phyloP scores from a whole-genome alignment of 805 yeast species.

The Candida qinlingensis region DNA sequence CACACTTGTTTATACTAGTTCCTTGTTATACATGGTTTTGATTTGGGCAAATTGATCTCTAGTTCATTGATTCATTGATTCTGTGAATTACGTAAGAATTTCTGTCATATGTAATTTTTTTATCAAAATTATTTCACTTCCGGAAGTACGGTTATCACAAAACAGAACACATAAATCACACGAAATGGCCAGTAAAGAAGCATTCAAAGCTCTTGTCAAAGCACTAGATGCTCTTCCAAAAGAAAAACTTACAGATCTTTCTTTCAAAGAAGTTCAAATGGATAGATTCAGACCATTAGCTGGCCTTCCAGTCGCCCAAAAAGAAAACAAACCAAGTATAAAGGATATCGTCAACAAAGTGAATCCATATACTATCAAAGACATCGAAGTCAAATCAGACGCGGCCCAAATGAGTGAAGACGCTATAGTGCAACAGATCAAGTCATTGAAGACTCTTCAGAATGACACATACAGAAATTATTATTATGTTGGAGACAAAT shows the following conservation, averaged over 20 bases:
- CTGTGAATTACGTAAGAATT: neutral
- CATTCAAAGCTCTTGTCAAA: slow-evolving; percentile 52
- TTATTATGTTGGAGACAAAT: slow-evolving; percentile 60
- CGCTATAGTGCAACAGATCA: slow-evolving; percentile 46
- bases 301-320: slow-evolving; percentile 34
- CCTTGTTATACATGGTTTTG: too few species aligned
- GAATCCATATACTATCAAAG: slow-evolving; percentile 40
- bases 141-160: neutral
- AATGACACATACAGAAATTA: slow-evolving; percentile 58
- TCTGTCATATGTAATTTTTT: neutral
- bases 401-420: slow-evolving; percentile 39
- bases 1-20: too few species aligned
- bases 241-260: slow-evolving; percentile 62
- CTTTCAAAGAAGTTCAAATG: slow-evolving; percentile 64
- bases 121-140: neutral
- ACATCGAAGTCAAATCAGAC: slow-evolving; percentile 40
- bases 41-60: too few species aligned
- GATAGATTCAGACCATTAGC: slow-evolving; percentile 50
- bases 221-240: slow-evolving; percentile 60
- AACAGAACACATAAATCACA: neutral
- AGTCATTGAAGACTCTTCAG: slow-evolving; percentile 50
- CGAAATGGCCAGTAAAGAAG: slow-evolving; percentile 31
- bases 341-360: slow-evolving; percentile 39
- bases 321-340: slow-evolving; percentile 31
- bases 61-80: too few species aligned